A percentile compares a stretch with the other conserved stretches of the same genome.
Conservation (phyloP, 1,139 yeast genomes). For the Pichia sp. region DNA sequence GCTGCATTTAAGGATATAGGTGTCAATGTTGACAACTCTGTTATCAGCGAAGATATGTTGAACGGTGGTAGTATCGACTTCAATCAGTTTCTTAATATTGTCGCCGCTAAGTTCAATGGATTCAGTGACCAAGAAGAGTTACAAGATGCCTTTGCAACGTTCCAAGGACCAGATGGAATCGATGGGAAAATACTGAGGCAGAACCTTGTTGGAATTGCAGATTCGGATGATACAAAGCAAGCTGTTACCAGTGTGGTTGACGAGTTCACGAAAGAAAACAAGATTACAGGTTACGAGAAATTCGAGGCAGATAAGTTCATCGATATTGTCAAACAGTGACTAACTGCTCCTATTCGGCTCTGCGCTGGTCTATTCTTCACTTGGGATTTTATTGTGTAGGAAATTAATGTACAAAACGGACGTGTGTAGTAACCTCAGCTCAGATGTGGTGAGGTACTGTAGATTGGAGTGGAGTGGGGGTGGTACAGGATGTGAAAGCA, state of each 20-base stretch:
- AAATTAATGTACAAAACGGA: conserved; percentile 9
- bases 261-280: conserved; percentile 50
- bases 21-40: conserved; percentile 3
- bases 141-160: conserved; percentile 54
- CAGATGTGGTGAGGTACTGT: not conserved
- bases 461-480: too few species aligned
- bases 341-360: too few species aligned
- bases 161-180: conserved; percentile 33
- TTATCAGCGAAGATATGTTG: conserved; percentile 36
- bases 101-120: conserved; percentile 52
- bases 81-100: conserved; percentile 60
- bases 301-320: conserved; percentile 57
- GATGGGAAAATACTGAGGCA: conserved; percentile 46
- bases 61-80: conserved; percentile 47
- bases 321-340: conserved; percentile 30
- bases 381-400: not conserved
- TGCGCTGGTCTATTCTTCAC: not conserved
- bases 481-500: too few species aligned
- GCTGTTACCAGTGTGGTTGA: conserved; percentile 28
- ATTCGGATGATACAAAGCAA: too few species aligned
- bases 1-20: conserved; percentile 31
- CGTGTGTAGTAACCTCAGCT: not conserved
- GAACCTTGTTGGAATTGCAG: conserved; percentile 37
- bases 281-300: conserved; percentile 47
- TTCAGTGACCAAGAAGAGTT: conserved; percentile 59